A percentile compares a stretch with the other conserved stretches of the same genome.
These are phyloP conservation scores for Davidsoniella australis DNA, from an alignment of 2,329 filamentous ascomycete species.

Conservation along the genomic window DNA sequence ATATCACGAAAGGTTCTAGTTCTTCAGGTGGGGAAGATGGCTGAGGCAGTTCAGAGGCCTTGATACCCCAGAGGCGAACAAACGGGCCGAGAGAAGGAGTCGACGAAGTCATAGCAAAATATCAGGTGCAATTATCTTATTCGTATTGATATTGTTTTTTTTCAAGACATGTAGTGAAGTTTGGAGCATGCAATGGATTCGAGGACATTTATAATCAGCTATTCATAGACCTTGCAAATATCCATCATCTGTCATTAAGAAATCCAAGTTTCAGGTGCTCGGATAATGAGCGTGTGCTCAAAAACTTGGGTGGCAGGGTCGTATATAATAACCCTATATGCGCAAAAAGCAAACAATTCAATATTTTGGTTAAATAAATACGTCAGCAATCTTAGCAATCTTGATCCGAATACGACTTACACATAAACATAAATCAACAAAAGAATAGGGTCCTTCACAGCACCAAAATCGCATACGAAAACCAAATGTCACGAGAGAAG, in stretches of 20 bases:
- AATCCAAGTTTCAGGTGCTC: conserved; percentile 8
- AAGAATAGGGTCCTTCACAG: no score
- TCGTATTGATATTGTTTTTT: neutral
- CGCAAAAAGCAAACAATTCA: no score
- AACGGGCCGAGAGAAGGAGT: conserved; percentile 25
- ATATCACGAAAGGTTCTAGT: conserved; percentile 32
- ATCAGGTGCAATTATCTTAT: neutral
- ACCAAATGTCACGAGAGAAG: no score
- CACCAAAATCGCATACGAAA: no score
- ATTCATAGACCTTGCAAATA: no score
- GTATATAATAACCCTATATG: neutral
- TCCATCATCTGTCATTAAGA: no score
- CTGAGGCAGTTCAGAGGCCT: conserved; percentile 29
- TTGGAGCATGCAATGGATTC: neutral
- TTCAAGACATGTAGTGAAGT: neutral
- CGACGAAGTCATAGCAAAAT: conserved; percentile 3
- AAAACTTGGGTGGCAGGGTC: no score
- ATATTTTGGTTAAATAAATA: no score
- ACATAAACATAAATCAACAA: neutral
- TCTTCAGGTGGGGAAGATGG: conserved; percentile 23
- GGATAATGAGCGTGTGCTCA: neutral
- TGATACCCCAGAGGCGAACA: conserved; percentile 37
- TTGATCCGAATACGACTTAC: conserved; percentile 7
- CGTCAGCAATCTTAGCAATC: neutral
- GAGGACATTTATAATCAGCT: no score